These are phyloP conservation scores for Candida ulmi DNA, from an alignment of 805 yeast species.

Conservation along the genomic window DNA sequence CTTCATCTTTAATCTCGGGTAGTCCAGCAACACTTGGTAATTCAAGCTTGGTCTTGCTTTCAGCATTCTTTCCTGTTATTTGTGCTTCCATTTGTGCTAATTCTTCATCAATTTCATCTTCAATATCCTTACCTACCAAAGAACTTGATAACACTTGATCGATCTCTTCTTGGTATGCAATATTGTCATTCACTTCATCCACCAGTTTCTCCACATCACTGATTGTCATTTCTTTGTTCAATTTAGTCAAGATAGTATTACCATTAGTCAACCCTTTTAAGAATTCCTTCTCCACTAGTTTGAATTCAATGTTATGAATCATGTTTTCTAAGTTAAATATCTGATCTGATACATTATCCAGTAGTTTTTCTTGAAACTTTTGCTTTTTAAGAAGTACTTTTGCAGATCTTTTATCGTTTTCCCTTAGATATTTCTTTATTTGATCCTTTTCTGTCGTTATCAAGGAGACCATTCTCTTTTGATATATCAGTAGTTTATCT, in stretches of 20 bases:
- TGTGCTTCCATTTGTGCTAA: conserved; percentile 46
- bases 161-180: conserved; percentile 71
- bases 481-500: conserved; percentile 73
- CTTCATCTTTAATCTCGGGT: conserved; percentile 14
- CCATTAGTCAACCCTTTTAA: conserved; percentile 78
- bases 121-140: conserved; percentile 31
- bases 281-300: conserved; percentile 82
- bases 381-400: conserved; percentile 65
- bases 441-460: conserved; percentile 51
- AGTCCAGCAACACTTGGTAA: conserved; percentile 21
- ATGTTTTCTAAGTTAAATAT: conserved; percentile 73
- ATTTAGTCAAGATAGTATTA: conserved; percentile 62
- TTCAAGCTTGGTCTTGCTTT: conserved; percentile 1
- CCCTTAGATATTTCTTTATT: conserved; percentile 24
- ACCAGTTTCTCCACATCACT: conserved; percentile 76
- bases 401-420: conserved; percentile 42
- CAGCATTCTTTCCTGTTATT: conserved; percentile 18
- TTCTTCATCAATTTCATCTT: conserved; percentile 64
- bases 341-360: conserved; percentile 70
- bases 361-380: conserved; percentile 74
- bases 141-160: conserved; percentile 42
- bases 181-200: conserved; percentile 82
- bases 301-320: conserved; percentile 79
- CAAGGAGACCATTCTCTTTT: conserved; percentile 45
- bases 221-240: conserved; percentile 73